phyloP scores from a whole-genome alignment of 2,329 filamentous ascomycete species.

The Phyllosticta capitalensis region DNA sequence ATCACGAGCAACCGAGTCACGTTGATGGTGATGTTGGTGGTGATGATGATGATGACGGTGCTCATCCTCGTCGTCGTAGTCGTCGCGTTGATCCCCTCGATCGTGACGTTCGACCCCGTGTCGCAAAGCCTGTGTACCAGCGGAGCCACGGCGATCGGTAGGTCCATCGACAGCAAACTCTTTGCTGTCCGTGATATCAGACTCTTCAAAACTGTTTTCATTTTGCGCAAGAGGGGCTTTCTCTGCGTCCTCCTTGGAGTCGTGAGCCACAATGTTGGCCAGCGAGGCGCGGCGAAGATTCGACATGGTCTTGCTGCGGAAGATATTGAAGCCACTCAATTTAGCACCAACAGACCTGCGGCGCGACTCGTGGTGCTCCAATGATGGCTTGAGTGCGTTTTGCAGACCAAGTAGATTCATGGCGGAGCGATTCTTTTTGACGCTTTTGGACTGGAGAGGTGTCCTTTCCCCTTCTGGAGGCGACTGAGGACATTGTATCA shows the following conservation, averaged over 20 bases:
- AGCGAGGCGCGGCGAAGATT: constrained; percentile 14
- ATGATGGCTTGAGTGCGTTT: not conserved
- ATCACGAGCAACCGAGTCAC: not conserved
- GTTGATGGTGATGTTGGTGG: not conserved
- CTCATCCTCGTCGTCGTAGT: not conserved
- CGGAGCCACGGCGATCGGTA: not conserved
- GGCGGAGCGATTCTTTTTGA: not conserved
- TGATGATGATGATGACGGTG: not conserved
- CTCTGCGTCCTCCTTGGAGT: not conserved
- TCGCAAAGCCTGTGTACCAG: not conserved
- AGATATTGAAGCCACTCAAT: not conserved
- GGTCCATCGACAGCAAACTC: not conserved
- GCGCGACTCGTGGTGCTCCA: not conserved
- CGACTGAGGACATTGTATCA: not conserved
- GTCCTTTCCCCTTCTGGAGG: not conserved
- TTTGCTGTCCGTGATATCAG: not conserved
- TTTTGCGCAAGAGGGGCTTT: not conserved
- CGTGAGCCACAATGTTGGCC: not conserved
- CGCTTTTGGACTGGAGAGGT: not conserved
- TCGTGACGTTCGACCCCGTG: not conserved
- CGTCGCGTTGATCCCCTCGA: not conserved
- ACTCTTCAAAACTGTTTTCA: not conserved
- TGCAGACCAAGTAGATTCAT: not conserved
- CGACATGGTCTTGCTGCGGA: constrained; percentile 25
- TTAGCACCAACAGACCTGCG: not conserved